A percentile compares a stretch with the other conserved stretches of the same genome.
Evolutionary conservation across 2,329 filamentous ascomycete genomes (phyloP).

Genomic region (Fusarium staphyleae): DNA sequence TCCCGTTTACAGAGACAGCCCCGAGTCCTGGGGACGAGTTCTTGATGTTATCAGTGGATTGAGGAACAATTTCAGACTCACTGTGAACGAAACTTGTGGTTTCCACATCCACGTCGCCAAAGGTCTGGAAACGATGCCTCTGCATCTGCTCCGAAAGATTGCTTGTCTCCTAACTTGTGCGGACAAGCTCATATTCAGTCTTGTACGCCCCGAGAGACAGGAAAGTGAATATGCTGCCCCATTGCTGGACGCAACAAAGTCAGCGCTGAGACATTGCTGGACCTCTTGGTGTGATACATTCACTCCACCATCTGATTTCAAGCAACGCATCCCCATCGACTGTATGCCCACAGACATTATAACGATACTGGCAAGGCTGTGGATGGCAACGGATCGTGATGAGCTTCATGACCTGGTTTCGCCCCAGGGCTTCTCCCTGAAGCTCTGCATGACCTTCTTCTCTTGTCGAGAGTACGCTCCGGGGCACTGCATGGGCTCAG

Average conservation of each 20-base stretch:
- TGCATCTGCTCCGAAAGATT: constrained; percentile 21
- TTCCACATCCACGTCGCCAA: constrained; percentile 32
- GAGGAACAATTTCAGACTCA: constrained; percentile 18
- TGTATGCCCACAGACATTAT: not conserved
- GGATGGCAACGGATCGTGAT: constrained; percentile 1
- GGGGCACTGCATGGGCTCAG: constrained; percentile 6
- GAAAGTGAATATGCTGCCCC: not conserved
- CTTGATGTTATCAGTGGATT: constrained; percentile 25
- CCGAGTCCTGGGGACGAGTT: constrained; percentile 23
- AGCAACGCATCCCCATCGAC: constrained; percentile 7
- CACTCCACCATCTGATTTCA: constrained; percentile 12
- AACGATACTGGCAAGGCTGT: constrained; percentile 13
- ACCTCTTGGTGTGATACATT: not conserved
- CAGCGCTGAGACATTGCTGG: not conserved
- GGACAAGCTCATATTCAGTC: constrained; percentile 25
- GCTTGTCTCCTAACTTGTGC: constrained; percentile 19
- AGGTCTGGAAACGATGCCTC: constrained; percentile 5
- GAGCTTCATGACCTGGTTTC: not conserved
- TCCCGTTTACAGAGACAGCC: constrained; percentile 17
- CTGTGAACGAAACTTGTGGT: constrained; percentile 11
- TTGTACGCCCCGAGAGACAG: constrained; percentile 14
- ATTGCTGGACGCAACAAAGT: not conserved
- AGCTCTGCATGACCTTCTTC: constrained; percentile 6
- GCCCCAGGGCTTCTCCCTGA: not conserved
- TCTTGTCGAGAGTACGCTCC: not conserved